Conservation (phyloP, 768 basidiomycete species). For the Filobasidium floriforme region DNA sequence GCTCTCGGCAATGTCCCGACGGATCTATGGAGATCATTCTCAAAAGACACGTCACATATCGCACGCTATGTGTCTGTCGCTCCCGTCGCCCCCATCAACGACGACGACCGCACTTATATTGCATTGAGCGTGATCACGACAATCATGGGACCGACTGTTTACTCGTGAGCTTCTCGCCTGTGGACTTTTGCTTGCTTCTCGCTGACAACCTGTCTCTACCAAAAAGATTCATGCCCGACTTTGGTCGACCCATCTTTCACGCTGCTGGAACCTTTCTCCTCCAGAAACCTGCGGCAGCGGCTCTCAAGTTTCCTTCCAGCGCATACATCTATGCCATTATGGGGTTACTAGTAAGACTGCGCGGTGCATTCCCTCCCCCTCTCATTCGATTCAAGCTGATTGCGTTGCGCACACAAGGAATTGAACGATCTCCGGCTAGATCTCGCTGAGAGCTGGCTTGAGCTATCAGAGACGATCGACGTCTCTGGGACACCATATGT, state of each 20-base stretch:
- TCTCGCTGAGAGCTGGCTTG: background rate
- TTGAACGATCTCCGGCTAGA: background rate
- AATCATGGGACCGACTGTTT: background rate
- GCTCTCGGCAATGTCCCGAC: background rate
- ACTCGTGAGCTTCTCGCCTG: background rate
- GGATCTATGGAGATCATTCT: background rate
- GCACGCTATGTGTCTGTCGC: background rate
- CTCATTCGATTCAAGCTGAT: background rate
- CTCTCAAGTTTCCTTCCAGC: background rate
- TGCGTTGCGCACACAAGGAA: background rate
- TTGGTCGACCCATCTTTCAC: background rate
- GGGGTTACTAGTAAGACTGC: background rate
- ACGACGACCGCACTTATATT: background rate
- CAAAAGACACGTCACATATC: background rate
- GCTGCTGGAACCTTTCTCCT: background rate
- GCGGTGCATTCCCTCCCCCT: background rate
- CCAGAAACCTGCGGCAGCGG: background rate
- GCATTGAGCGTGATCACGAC: background rate
- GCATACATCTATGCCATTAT: slow-evolving; percentile 2
- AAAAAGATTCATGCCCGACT: background rate
- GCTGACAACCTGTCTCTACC: background rate
- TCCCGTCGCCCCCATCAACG: background rate
- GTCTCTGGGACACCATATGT: background rate
- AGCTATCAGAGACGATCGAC: slow-evolving; percentile 4
- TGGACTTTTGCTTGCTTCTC: background rate